Percentiles rank a stretch among this genome's conserved stretches.
These are phyloP conservation scores for Ophiostoma ips DNA, from an alignment of 2,329 filamentous ascomycete genomes.

Conservation along the genomic window DNA sequence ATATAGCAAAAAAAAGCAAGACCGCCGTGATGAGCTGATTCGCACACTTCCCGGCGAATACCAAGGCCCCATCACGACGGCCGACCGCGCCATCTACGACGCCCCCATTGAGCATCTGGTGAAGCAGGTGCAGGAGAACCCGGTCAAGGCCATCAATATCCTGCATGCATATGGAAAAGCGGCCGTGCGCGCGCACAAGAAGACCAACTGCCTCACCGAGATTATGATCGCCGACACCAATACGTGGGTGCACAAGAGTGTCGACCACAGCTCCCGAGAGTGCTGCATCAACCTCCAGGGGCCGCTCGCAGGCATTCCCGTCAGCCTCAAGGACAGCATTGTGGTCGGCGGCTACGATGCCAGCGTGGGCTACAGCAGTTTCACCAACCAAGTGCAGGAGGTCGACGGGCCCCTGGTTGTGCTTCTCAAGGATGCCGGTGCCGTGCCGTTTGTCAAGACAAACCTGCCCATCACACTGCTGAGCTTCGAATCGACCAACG, in stretches of 20 bases:
- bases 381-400: conserved; percentile 10
- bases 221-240: conserved; percentile 69
- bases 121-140: conserved; percentile 57
- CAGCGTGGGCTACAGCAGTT: conserved; percentile 14
- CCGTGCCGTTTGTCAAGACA: conserved; percentile 19
- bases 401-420: conserved; percentile 18
- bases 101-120: conserved; percentile 69
- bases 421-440: conserved; percentile 30
- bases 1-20: conserved; percentile 61
- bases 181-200: conserved; percentile 66
- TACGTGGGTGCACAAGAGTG: conserved; percentile 50
- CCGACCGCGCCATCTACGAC: conserved; percentile 54
- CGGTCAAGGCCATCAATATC: conserved; percentile 53
- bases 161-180: conserved; percentile 81
- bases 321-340: conserved; percentile 35
- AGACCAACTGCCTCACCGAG: conserved; percentile 84
- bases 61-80: conserved; percentile 45
- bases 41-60: conserved; percentile 48
- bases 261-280: too few relatives aligned
- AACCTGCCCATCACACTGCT: conserved; percentile 19
- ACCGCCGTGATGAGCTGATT: conserved; percentile 58
- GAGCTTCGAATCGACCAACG: conserved; percentile 21
- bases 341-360: conserved; percentile 29
- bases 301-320: conserved; percentile 30
- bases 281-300: conserved; percentile 57